phyloP scores from a whole-genome alignment of 2,329 filamentous ascomycete genomes.

The Purpureocillium lavendulum region DNA sequence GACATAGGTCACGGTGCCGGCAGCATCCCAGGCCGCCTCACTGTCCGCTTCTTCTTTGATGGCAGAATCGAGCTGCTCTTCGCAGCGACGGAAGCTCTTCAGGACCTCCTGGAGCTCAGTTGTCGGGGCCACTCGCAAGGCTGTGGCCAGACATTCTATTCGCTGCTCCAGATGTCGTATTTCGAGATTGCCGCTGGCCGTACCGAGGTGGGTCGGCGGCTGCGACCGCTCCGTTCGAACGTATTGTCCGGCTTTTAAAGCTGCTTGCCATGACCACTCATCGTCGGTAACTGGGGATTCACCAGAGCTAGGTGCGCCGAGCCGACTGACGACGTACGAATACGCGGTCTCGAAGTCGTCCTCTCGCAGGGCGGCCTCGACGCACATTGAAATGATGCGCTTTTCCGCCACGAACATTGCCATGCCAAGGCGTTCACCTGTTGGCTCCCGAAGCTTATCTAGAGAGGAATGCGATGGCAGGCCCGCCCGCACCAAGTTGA shows the following conservation, averaged over 20 bases:
- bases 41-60: conserved; percentile 58
- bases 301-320: conserved; percentile 29
- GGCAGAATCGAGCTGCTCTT: conserved; percentile 64
- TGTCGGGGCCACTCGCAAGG: conserved; percentile 64
- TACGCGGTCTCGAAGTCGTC: conserved; percentile 83
- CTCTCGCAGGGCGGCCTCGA: conserved; percentile 66
- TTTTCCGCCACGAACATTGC: conserved; percentile 42
- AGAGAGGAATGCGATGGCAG: conserved; percentile 20
- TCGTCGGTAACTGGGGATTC: conserved; percentile 30
- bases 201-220: conserved; percentile 51
- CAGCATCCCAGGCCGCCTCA: conserved; percentile 63
- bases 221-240: conserved; percentile 45
- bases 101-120: conserved; percentile 66
- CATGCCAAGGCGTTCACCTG: conserved; percentile 15
- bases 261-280: conserved; percentile 71
- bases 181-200: conserved; percentile 48
- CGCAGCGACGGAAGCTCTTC: conserved; percentile 65
- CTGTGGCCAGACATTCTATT: conserved; percentile 70
- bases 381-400: conserved; percentile 71
- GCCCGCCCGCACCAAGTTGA: conserved; percentile 56
- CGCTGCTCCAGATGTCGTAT: conserved; percentile 72
- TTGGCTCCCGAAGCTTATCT: neutral
- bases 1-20: conserved; percentile 49
- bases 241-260: conserved; percentile 70
- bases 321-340: conserved; percentile 68